A percentile compares a stretch with the other conserved stretches of the same genome.
Conservation (phyloP, 129 eudicot genomes). For the Centella asiatica region DNA sequence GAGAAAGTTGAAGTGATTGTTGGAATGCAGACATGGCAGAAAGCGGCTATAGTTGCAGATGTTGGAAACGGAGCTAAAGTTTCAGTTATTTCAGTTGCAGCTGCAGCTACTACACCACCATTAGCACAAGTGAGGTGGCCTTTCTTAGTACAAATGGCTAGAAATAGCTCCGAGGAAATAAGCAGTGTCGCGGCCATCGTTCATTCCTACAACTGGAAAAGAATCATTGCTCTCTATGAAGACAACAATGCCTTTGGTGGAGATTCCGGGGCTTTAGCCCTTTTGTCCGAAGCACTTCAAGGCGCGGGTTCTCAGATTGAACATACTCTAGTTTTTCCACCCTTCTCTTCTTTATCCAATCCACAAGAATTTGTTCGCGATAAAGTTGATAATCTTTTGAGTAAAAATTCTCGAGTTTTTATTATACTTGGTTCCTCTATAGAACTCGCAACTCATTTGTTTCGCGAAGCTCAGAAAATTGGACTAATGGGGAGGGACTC, state of each 20-base stretch:
- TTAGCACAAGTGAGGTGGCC: constrained; percentile 32
- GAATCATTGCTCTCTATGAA: constrained; percentile 39
- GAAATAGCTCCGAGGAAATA: constrained; percentile 26
- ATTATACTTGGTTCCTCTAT: constrained; percentile 31
- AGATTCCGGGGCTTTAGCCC: constrained; percentile 31
- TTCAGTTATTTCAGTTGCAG: constrained; percentile 20
- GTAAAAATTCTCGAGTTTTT: constrained; percentile 36
- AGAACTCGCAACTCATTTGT: constrained; percentile 17
- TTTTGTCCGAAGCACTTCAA: constrained; percentile 36
- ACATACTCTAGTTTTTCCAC: constrained; percentile 31
- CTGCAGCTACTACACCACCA: background rate
- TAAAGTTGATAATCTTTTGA: constrained; percentile 18
- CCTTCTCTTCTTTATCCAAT: constrained; percentile 30
- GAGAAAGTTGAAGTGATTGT: constrained; percentile 22
- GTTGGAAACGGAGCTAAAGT: constrained; percentile 24
- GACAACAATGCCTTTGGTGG: constrained; percentile 32
- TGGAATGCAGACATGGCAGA: background rate
- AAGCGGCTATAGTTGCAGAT: constrained; percentile 23
- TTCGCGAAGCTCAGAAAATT: constrained; percentile 31
- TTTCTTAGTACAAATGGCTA: constrained; percentile 40
- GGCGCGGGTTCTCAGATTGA: constrained; percentile 27
- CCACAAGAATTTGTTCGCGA: constrained; percentile 25
- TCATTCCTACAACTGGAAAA: constrained; percentile 32
- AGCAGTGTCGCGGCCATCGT: constrained; percentile 26
- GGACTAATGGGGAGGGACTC: constrained; percentile 40